A percentile compares a stretch with the other conserved stretches of the same genome.
These are phyloP conservation scores for Coniochaeta pulveracea DNA, from an alignment of 2,329 filamentous ascomycete genomes.

Conservation along the genomic window DNA sequence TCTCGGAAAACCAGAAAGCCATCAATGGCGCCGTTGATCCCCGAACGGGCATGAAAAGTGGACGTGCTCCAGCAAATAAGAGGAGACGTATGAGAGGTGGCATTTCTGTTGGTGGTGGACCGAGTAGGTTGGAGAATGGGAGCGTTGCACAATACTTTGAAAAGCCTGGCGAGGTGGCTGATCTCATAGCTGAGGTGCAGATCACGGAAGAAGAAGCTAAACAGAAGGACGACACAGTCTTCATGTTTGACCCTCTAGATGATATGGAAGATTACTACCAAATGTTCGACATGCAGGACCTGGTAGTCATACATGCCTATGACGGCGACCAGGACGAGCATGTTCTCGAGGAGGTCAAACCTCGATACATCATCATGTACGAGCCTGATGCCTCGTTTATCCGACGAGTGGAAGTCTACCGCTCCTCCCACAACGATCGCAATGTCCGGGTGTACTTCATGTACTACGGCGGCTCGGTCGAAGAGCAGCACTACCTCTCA, in stretches of 20 bases:
- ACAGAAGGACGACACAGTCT: constrained; percentile 67
- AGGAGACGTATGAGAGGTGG: constrained; percentile 72
- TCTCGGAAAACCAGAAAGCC: constrained; percentile 68
- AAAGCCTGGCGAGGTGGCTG: constrained; percentile 69
- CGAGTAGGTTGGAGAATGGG: constrained; percentile 58
- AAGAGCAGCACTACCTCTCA: constrained; percentile 88
- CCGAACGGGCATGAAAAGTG: constrained; percentile 37
- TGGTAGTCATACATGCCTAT: constrained; percentile 85
- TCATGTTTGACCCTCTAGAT: constrained; percentile 67
- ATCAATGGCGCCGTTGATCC: constrained; percentile 56
- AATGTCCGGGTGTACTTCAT: constrained; percentile 92
- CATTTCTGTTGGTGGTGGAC: constrained; percentile 34
- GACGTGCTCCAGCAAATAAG: constrained; percentile 71
- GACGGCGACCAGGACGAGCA: constrained; percentile 94
- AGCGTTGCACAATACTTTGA: constrained; percentile 72
- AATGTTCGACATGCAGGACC: constrained; percentile 80
- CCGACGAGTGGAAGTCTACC: constrained; percentile 86
- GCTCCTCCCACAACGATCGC: constrained; percentile 82
- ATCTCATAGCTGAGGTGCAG: constrained; percentile 71
- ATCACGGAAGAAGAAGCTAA: constrained; percentile 67
- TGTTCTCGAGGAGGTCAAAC: constrained; percentile 86
- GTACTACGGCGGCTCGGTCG: constrained; percentile 89
- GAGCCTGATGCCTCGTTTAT: constrained; percentile 94
- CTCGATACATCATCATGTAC: constrained; percentile 96
- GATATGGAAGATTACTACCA: constrained; percentile 90